Evolutionary conservation across 331 rosid species (phyloP), one percentile per base, ranked within the genome.

Genomic region (Dryas integrifolia): DNA sequence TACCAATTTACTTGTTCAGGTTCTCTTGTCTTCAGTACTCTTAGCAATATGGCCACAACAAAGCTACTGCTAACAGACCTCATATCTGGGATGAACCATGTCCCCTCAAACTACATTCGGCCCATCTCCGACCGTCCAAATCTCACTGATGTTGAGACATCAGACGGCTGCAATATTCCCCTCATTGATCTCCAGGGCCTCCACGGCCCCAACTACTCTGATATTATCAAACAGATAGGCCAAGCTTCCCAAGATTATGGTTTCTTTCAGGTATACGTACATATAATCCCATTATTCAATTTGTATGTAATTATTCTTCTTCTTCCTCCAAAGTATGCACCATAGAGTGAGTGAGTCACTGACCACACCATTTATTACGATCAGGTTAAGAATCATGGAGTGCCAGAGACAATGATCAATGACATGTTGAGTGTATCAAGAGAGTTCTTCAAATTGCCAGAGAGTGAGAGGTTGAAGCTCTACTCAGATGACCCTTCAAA

Each of bases 401-500:
- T 93, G 11, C 68, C 83, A 1, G 94, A 79, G 77, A 59, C 48
- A n/a, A 71, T 77, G 81, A 74, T 89, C 2, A 59, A 46, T 0
- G 74, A 82, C 6, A 82, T 86, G 86, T 18, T 85, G 77, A 47
- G 66, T 0, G 77, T 79, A 61, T 80, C 92, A 7, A 82, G 79
- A 63, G 92, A 82, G 51, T 93, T 90, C 72, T 93, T 93, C 79
- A 7, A 2, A 9, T n/a, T 87, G 52, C 92, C 92, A 8, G 92
- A 89, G 82, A 77, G 83, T 7, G 98, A 93, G 79, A 85, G 97
- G 48, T 0, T 90, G 80, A 93, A 91, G 80, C 89, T 9, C 43
- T 91, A 91, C 82, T 91, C 96, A 6, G 92, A 91, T 11, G 96
- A 90, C 63, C 86, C 96, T 2, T 46, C 72, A 1, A 93, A 89